Evolutionary conservation across 164 flowering plant genomes (phyloP).

Genomic region (Aristolochia fimbriata): DNA sequence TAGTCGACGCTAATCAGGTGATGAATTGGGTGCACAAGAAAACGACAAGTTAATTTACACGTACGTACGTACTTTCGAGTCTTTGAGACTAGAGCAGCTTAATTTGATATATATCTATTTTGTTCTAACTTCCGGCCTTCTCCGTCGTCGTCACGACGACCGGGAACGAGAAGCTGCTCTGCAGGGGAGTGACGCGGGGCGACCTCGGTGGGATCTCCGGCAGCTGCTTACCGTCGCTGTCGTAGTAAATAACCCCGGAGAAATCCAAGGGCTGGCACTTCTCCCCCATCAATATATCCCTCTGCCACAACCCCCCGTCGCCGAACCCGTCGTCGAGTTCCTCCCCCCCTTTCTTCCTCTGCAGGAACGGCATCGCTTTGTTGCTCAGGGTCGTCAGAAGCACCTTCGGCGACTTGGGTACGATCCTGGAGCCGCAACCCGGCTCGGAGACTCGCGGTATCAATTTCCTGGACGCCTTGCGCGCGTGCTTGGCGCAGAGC

Average conservation of each 20-base stretch:
- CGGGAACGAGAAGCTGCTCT: slow-evolving; percentile 8
- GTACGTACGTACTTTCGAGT: too few relatives aligned
- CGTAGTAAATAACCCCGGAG: slow-evolving; percentile 70
- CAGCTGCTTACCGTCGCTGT: slow-evolving; percentile 36
- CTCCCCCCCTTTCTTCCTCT: slow-evolving; percentile 9
- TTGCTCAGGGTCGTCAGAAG: slow-evolving; percentile 31
- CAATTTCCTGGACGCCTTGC: slow-evolving; percentile 14
- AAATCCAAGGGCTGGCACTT: slow-evolving; percentile 65
- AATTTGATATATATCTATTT: too few relatives aligned
- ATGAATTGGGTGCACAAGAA: too few relatives aligned
- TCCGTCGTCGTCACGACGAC: not conserved
- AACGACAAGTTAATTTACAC: too few relatives aligned
- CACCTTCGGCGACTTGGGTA: slow-evolving; percentile 27
- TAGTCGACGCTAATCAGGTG: too few relatives aligned
- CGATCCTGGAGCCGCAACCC: not conserved
- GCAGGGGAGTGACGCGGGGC: slow-evolving; percentile 18
- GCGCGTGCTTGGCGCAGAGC: slow-evolving; percentile 31
- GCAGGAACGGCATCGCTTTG: slow-evolving; percentile 28
- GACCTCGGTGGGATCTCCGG: slow-evolving; percentile 39
- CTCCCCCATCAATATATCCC: slow-evolving; percentile 63
- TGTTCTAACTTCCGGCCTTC: not conserved
- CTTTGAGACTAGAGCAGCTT: too few relatives aligned
- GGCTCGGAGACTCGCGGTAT: not conserved
- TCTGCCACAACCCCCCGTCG: slow-evolving; percentile 52
- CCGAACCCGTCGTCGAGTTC: slow-evolving; percentile 14